phyloP scores from a whole-genome alignment of 2,329 filamentous ascomycete species.

The Xylariaceae sp. region DNA sequence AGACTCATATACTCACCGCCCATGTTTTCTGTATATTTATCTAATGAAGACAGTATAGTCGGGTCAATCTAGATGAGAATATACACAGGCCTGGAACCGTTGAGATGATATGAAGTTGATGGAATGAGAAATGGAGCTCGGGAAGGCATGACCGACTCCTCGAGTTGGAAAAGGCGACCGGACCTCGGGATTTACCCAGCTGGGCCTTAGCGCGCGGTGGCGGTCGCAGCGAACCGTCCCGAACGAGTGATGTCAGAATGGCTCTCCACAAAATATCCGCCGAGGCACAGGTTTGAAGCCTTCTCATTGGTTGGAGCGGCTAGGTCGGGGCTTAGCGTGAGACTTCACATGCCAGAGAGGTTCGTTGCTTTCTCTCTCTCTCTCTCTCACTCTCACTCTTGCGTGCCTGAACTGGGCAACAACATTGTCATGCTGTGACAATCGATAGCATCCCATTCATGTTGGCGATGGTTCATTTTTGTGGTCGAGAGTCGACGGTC shows the following conservation, averaged over 20 bases:
- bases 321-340: background rate
- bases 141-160: background rate
- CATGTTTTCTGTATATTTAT: conserved; percentile 23
- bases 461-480: background rate
- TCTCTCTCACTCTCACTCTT: no score
- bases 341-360: conserved; percentile 20
- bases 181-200: conserved; percentile 20
- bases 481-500: background rate
- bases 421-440: no score
- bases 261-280: conserved; percentile 12
- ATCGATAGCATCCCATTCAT: background rate
- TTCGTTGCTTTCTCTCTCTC: no score
- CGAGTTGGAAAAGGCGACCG: background rate
- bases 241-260: conserved; percentile 12
- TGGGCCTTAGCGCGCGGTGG: conserved; percentile 7
- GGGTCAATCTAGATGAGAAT: no score
- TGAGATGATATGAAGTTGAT: background rate
- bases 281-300: conserved; percentile 12
- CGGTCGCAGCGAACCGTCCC: background rate
- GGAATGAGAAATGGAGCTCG: background rate
- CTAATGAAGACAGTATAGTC: background rate
- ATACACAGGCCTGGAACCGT: no score
- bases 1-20: conserved; percentile 25
- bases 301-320: conserved; percentile 13
- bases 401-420: no score